Conservation (phyloP, 2,329 filamentous ascomycete species). For the Verticillium albo-atrum region DNA sequence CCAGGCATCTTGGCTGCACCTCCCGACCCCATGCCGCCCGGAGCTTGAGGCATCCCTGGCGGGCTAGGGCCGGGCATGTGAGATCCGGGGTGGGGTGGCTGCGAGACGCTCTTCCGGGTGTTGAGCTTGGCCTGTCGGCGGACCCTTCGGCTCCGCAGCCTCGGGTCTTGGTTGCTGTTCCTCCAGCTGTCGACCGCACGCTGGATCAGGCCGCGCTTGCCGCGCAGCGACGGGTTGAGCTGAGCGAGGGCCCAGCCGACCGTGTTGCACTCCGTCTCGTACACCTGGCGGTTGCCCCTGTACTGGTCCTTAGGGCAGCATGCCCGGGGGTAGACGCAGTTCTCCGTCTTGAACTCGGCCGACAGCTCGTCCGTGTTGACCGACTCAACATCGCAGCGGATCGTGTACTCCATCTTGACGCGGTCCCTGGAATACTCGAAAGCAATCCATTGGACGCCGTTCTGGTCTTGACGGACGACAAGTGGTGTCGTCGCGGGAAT, state of each 20-base stretch:
- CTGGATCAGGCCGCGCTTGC: conserved; percentile 94
- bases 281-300: conserved; percentile 89
- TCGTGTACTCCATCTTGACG: conserved; percentile 99
- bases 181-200: conserved; percentile 97
- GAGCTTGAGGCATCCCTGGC: conserved; percentile 57
- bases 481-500: conserved; percentile 95
- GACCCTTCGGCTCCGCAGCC: conserved; percentile 85
- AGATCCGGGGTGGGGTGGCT: conserved; percentile 49
- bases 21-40: conserved; percentile 58
- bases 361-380: conserved; percentile 84
- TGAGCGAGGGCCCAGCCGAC: conserved; percentile 99
- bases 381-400: conserved; percentile 95
- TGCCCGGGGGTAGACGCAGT: conserved; percentile 94
- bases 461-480: conserved; percentile 90
- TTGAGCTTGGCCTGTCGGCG: conserved; percentile 95
- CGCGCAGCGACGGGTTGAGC: conserved; percentile 82
- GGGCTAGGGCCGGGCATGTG: conserved; percentile 67
- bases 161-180: conserved; percentile 96
- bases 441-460: conserved; percentile 97
- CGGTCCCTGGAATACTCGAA: conserved; percentile 97
- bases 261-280: conserved; percentile 98
- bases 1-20: conserved; percentile 59
- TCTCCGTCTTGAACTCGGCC: conserved; percentile 92
- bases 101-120: conserved; percentile 69
- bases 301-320: conserved; percentile 96